These are phyloP conservation scores for Stephania cephalantha DNA, from an alignment of 164 flowering plant species.

Conservation along the genomic window DNA sequence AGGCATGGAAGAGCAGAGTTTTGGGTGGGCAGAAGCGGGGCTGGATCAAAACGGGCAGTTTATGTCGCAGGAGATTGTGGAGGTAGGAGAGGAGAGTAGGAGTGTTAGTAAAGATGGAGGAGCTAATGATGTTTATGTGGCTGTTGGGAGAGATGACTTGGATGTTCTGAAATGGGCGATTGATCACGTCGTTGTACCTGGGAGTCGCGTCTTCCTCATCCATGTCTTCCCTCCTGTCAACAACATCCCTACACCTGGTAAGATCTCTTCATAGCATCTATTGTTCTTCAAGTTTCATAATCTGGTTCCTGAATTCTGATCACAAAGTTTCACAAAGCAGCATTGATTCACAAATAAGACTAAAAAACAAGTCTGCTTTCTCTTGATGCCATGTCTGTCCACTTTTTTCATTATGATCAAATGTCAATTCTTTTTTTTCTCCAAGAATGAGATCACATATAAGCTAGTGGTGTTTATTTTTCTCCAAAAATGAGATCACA, in stretches of 20 bases:
- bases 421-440: neutral
- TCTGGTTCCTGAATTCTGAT: neutral
- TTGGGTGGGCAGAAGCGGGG: slow-evolving; percentile 8
- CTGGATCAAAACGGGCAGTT: slow-evolving; percentile 8
- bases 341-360: neutral
- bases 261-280: neutral
- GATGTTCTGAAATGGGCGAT: slow-evolving; percentile 69
- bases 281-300: neutral
- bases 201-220: slow-evolving; percentile 51
- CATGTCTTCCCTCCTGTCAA: slow-evolving; percentile 67
- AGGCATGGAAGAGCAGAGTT: slow-evolving; percentile 21
- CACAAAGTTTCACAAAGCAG: neutral
- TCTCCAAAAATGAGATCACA: too few species aligned
- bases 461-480: neutral
- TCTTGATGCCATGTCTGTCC: neutral
- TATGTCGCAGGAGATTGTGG: slow-evolving; percentile 56
- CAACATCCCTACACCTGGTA: slow-evolving; percentile 72
- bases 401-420: neutral
- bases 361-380: neutral
- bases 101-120: slow-evolving; percentile 24
- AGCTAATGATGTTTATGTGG: slow-evolving; percentile 54
- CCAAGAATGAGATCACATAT: neutral
- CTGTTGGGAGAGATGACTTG: slow-evolving; percentile 69
- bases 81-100: slow-evolving; percentile 45
- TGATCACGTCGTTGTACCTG: slow-evolving; percentile 42